Base-by-base conservation (phyloP, 768 basidiomycete genomes). In the Paxillus involutus region DNA sequence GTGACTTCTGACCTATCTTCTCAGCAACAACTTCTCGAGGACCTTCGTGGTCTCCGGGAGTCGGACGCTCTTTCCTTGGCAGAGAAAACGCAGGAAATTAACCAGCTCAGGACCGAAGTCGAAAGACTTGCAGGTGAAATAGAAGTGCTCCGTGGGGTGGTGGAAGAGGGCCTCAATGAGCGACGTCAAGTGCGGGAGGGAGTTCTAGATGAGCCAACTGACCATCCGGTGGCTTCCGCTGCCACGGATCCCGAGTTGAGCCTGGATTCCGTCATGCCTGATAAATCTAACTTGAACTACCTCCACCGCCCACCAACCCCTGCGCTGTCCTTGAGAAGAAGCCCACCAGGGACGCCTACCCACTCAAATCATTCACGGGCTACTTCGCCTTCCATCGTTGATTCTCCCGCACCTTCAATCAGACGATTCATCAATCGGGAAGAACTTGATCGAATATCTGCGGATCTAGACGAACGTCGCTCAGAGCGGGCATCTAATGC, bases 51-150 rank as follows among this genome's bases (percentile, higher is more conserved):
- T 19, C 66, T 88, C 42, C 79, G 87, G 13, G 85, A 91, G 48
- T 74, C 78, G 0, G 91, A 91, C 62, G 75, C 77, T 0, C 71
- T 72, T 2, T 75, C 81, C 0, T 63, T 91, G 47, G 69, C 78
- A 36, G 80, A 82, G 52, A 89, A 89, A 66, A 70, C 80, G 21
- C 71, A 75, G 4, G 91, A 93, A 56, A 83, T 95, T 8, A 78
- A 82, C 42, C 75, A 76, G 12, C 78, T 97, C 11, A 78, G 80
- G 36, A 75, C 79, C 11, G 90, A 95, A 62, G 88, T 98, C 7
- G 90, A 94, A 61, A 71, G 86, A 41, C 80, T 97, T 6, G 86
- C 82, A 0, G 85, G 85, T 4, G 94, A 98, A 70, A 90, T 98
- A 2, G 88, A 89, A 55, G 87, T 91, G 3, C 76, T 97, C n/a